Conservation (phyloP, 352 stramenopile species). For the Phytophthora cryptogea region DNA sequence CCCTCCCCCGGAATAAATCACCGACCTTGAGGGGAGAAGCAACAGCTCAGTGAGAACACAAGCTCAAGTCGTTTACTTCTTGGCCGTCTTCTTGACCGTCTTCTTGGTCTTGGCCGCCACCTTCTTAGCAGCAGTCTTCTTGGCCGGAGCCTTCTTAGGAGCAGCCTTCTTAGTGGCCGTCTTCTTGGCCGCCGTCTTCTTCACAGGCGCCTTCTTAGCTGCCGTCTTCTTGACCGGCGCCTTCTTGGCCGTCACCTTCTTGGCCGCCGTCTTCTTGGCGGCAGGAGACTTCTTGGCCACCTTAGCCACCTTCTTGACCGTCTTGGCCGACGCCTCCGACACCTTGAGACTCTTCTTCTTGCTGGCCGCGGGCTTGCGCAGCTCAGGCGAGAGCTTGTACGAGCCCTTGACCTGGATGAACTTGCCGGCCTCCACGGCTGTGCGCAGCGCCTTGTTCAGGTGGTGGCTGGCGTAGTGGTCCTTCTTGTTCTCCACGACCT, state of each 20-base stretch:
- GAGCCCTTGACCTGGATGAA: slow-evolving; percentile 88
- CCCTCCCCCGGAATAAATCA: slow-evolving; percentile 36
- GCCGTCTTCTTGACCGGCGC: slow-evolving; percentile 49
- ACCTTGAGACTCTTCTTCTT: slow-evolving; percentile 76
- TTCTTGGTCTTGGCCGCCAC: slow-evolving; percentile 52
- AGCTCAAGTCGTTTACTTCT: slow-evolving; percentile 53
- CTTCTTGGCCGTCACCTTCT: slow-evolving; percentile 77
- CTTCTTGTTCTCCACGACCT: slow-evolving; percentile 89
- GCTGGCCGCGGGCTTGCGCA: slow-evolving; percentile 63
- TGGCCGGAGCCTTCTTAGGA: slow-evolving; percentile 57
- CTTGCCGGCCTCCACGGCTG: slow-evolving; percentile 84
- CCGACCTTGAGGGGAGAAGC: slow-evolving; percentile 31
- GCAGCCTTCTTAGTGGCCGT: slow-evolving; percentile 37
- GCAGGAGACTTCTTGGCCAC: slow-evolving; percentile 65
- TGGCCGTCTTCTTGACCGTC: slow-evolving; percentile 51
- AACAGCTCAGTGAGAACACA: slow-evolving; percentile 12
- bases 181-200: slow-evolving; percentile 59
- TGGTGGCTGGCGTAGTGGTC: slow-evolving; percentile 82
- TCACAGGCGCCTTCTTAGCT: slow-evolving; percentile 42
- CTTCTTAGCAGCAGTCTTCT: slow-evolving; percentile 68
- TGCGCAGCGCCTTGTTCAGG: slow-evolving; percentile 91
- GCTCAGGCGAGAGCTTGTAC: slow-evolving; percentile 76
- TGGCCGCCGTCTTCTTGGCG: slow-evolving; percentile 69
- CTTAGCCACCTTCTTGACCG: slow-evolving; percentile 55
- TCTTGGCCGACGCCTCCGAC: slow-evolving; percentile 48